Evolutionary conservation across 257 asterid species (phyloP).

Genomic region (Marsdenia floribunda): DNA sequence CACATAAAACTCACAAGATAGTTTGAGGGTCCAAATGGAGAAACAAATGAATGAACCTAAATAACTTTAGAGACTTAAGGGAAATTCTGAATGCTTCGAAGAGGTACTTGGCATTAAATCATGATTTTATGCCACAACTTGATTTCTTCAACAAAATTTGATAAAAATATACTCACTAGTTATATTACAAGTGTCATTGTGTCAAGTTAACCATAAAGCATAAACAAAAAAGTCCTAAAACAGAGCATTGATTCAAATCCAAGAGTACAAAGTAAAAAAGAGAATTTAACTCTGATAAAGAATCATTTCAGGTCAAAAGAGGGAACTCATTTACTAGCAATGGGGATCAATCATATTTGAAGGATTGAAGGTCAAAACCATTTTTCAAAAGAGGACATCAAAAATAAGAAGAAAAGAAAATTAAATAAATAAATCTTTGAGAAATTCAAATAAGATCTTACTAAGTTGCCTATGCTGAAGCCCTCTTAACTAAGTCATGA

Average conservation of each 20-base stretch:
- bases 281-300: not conserved
- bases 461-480: not conserved
- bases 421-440: not conserved
- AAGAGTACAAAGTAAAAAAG: not conserved
- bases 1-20: not conserved
- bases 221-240: not conserved
- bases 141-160: not conserved
- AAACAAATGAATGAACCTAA: conserved; percentile 2
- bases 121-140: not conserved
- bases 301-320: not conserved
- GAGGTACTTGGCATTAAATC: not conserved
- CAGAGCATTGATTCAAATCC: not conserved
- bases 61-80: not conserved
- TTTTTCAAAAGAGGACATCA: not conserved
- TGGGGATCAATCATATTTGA: not conserved
- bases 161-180: not conserved
- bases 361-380: not conserved
- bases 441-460: not conserved
- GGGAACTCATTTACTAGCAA: not conserved
- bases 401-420: not conserved
- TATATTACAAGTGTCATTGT: not conserved
- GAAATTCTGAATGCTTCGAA: not conserved
- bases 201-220: not conserved
- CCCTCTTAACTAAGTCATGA: not conserved
- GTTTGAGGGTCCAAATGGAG: not conserved